Base-by-base conservation (phyloP, 345 rosid genomes). In the Nephelium lappaceum region DNA sequence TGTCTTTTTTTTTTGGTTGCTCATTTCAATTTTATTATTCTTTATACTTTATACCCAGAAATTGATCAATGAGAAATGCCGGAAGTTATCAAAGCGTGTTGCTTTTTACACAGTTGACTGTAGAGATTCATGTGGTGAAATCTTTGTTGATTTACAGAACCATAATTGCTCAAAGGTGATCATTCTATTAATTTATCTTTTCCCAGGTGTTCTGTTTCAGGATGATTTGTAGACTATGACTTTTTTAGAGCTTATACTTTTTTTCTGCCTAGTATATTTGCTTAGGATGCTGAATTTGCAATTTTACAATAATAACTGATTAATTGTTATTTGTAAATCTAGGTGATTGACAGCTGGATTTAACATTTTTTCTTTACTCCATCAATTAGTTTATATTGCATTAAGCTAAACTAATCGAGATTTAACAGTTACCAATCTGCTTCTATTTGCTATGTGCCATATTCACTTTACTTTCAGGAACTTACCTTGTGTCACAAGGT, bases 91-190 rank as follows among this genome's bases (percentile, higher is more conserved):
- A 11, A 96, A 93, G 85, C 94, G 89, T 8, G 83, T 94, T 19
- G 93, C 98, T 63, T 96, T 93, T 84, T 96, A 93, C 78, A 83
- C 92, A 0, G 92, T 94, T 49, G 98, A 94, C 58, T 91, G 97
- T 75, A 90, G 97, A 83, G 92, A 89, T 82, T 92, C 93, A 6
- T 90, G 89, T 70, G 98, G 97, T 69, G 97, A 96, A 86, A 90
- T 96, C 41, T 96, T 96, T 81, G 97, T 91, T 38, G 98, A 96
- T 80, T 84, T 96, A 79, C 94, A 89, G 82, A 83, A 85, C 36
- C 89, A 92, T 79, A 90, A 87, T 74, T 90, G 88, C 62, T 58
- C 91, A 24, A 66, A 67, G 65, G 86, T 85, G 64, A 76, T 18
- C 11, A 71, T 67, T 71, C 66, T 67, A 41, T 61, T 15, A 4